Evolutionary conservation across 495 filamentous ascomycete genomes (phyloP).

Genomic region (Penicillium alfredii): DNA sequence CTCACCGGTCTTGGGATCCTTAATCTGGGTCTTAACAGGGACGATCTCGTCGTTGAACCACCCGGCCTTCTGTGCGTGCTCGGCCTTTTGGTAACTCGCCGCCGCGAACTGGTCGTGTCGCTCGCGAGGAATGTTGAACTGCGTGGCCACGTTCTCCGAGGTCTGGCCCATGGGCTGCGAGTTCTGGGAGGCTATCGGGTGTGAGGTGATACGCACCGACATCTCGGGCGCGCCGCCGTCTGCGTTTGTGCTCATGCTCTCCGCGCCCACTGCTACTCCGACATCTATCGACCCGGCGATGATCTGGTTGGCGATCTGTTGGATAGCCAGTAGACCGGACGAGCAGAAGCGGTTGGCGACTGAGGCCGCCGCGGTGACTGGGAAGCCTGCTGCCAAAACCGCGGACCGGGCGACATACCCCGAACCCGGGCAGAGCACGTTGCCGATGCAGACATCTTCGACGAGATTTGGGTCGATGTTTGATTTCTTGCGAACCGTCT

Average conservation of each 20-base stretch:
- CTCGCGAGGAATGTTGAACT: constrained; percentile 77
- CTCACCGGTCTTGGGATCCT: constrained; percentile 76
- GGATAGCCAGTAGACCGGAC: constrained; percentile 85
- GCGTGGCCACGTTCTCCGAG: constrained; percentile 82
- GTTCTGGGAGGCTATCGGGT: constrained; percentile 75
- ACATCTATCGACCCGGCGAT: constrained; percentile 72
- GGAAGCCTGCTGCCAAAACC: constrained; percentile 84
- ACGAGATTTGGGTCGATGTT: constrained; percentile 77
- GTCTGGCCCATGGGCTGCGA: constrained; percentile 94
- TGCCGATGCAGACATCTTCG: constrained; percentile 89
- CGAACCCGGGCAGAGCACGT: constrained; percentile 54
- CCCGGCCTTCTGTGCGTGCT: constrained; percentile 84
- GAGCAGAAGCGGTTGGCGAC: constrained; percentile 93
- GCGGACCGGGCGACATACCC: constrained; percentile 86
- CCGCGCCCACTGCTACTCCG: constrained; percentile 81
- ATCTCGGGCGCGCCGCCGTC: constrained; percentile 67
- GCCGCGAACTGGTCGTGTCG: constrained; percentile 76
- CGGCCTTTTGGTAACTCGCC: constrained; percentile 77
- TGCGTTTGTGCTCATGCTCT: constrained; percentile 75
- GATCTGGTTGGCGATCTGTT: constrained; percentile 91
- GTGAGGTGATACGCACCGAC: constrained; percentile 61
- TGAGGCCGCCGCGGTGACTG: constrained; percentile 72
- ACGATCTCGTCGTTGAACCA: constrained; percentile 90
- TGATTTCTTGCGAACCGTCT: constrained; percentile 60
- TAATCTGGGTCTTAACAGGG: constrained; percentile 72